Base-by-base conservation (phyloP, 371 early-diverging fungal genomes). In the Vairimorpha necatrix region DNA sequence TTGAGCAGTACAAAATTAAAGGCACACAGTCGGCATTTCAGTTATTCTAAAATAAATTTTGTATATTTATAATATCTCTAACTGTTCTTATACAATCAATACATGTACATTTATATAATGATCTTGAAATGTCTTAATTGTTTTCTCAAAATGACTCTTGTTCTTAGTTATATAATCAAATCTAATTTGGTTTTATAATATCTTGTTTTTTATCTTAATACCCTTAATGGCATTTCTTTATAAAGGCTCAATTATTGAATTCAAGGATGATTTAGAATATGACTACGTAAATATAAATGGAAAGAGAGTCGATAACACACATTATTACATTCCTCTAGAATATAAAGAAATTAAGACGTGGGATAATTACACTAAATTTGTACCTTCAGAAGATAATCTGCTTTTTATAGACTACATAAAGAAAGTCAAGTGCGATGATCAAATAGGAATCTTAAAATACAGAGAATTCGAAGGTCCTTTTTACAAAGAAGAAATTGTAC, bases 1-100 rank as follows among this genome's bases (percentile, higher is more conserved):
- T 90, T 79, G 91, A 91, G 86, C 88, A 89, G 54, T 53, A 38
- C 32, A 2, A 47, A 36, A 26, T 53, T 16, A 63, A 63, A 60
- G 2, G 33, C 33, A 33, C 2, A 3, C 14, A 60, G 2, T 11
- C 11, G 18, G 33, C 26, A 33, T 33, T 60, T 14, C 14, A 32
- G 26, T 60, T 60, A 33, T 60, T 32, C 33, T 60, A 60, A 60
- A 32, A 60, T n/a, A n/a, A n/a, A n/a, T n/a, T n/a, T n/a, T n/a
- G n/a, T n/a, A n/a, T n/a, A 46, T n/a, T n/a, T n/a, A n/a, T n/a
- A n/a, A n/a, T n/a, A n/a, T n/a, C n/a, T n/a, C n/a, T n/a, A n/a
- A n/a, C n/a, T n/a, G n/a, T n/a, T n/a, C n/a, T n/a, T n/a, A n/a
- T n/a, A n/a, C n/a, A n/a, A n/a, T n/a, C n/a, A n/a, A n/a, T n/a